A percentile compares a stretch with the other conserved stretches of the same genome.
These are phyloP conservation scores for Nymphaea thermarum DNA, from an alignment of 164 flowering plant species.

Conservation along the genomic window DNA sequence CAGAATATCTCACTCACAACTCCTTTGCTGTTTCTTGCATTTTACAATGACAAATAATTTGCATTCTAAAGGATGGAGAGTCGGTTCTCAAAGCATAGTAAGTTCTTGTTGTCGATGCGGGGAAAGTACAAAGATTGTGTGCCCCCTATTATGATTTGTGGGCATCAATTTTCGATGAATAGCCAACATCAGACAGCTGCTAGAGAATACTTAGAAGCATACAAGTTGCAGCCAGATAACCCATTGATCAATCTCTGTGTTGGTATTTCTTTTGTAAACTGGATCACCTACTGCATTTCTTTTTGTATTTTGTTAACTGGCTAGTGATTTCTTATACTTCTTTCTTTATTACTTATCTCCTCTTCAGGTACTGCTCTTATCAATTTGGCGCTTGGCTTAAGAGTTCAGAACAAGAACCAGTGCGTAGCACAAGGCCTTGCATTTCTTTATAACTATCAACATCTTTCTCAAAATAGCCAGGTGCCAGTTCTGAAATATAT, in stretches of 20 bases:
- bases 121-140: slow-evolving; percentile 35
- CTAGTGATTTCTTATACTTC: background rate
- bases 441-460: slow-evolving; percentile 61
- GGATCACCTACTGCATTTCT: background rate
- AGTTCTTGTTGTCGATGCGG: slow-evolving; percentile 50
- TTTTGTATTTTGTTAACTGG: no score
- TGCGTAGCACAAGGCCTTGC: slow-evolving; percentile 74
- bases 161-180: slow-evolving; percentile 53
- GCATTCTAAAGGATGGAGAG: background rate
- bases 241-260: slow-evolving; percentile 82
- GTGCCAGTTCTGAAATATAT: slow-evolving; percentile 11
- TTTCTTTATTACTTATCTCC: background rate
- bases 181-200: slow-evolving; percentile 87
- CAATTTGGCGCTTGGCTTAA: slow-evolving; percentile 66
- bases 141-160: slow-evolving; percentile 61
- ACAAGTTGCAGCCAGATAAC: slow-evolving; percentile 65
- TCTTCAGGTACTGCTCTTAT: slow-evolving; percentile 67
- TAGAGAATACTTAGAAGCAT: slow-evolving; percentile 71
- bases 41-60: no score
- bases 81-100: slow-evolving; percentile 37
- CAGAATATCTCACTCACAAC: no score
- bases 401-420: slow-evolving; percentile 73
- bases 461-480: slow-evolving; percentile 56
- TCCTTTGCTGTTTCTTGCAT: no score
- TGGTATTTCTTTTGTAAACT: slow-evolving; percentile 25